Conservation (phyloP, 805 yeast genomes). For the Jamesozyma gamospora region DNA sequence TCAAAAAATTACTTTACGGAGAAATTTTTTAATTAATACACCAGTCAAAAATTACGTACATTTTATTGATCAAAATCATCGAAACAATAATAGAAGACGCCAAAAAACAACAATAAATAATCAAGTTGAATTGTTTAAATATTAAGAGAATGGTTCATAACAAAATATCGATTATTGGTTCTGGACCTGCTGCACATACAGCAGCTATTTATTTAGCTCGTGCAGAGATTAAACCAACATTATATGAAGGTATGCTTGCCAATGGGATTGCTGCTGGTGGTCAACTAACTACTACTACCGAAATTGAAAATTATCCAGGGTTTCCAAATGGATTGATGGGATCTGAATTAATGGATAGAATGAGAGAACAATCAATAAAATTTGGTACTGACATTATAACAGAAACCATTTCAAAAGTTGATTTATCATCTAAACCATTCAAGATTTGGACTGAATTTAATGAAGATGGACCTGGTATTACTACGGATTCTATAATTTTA, state of each 20-base stretch:
- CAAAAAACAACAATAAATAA: no score
- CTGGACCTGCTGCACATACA: slow-evolving; percentile 99
- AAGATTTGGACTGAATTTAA: slow-evolving; percentile 94
- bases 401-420: slow-evolving; percentile 90
- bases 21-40: no score
- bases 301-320: slow-evolving; percentile 97
- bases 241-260: slow-evolving; percentile 92
- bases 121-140: background rate
- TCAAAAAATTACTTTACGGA: no score
- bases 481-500: slow-evolving; percentile 83
- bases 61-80: no score
- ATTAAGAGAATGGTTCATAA: slow-evolving; percentile 56
- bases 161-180: slow-evolving; percentile 81
- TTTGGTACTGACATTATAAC: slow-evolving; percentile 93
- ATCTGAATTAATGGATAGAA: slow-evolving; percentile 78
- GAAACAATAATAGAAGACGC: no score
- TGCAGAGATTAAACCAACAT: slow-evolving; percentile 88
- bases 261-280: slow-evolving; percentile 99
- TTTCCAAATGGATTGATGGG: slow-evolving; percentile 92
- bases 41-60: no score
- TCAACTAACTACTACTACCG: slow-evolving; percentile 97
- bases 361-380: slow-evolving; percentile 78
- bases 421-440: slow-evolving; percentile 80
- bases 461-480: slow-evolving; percentile 84
- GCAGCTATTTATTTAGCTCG: slow-evolving; percentile 96